Evolutionary conservation across 768 basidiomycete genomes (phyloP), one percentile per base, ranked within the genome.

Genomic region (Infundibulicybe gibba): DNA sequence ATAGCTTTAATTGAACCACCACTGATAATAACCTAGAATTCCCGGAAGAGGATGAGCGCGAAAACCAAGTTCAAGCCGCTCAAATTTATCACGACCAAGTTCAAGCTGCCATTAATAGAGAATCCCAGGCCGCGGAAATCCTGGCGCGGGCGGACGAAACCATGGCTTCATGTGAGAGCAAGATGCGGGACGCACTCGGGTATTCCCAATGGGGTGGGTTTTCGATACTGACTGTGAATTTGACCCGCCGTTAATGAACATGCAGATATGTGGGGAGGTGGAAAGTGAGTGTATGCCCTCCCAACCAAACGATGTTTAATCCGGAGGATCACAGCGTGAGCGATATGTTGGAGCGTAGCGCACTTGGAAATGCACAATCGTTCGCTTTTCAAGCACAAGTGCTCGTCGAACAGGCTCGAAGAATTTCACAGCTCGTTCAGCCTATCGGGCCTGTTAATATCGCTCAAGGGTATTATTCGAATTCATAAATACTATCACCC

Each of bases 41-140:
- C 49, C 72, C 72, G 30, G 72, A 73, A 49, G 73, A 75, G 39
- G 73, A 75, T 49, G 59, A 55, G 17, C 59, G 74, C n/a, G 71
- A 75, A 53, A 61, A 69, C 39, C 58, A 69, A 33, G 53, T 73
- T 14, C 52, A 60, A 14, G 57, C 54, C 20, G 66, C 67, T 0
- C 61, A 68, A 25, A 54, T 44, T 19, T 50, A 55, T 9, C 63
- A 74, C 50, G 65, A 69, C 34, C 51, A 66, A 48, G 57, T 70
- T 14, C 72, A 74, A 46, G 55, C 51, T 16, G 51, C 49, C 4
- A 47, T 75, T 6, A 71, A 70, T 39, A 49, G 55, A n/a, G 71
- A 74, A 56, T 70, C 66, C 37, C 67, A 67, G 32, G 72, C 68
- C 6, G 60, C 67, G 9, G 67, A 69, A 44, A 49, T 74, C 5